These are phyloP conservation scores for Populus hybrid DNA, from an alignment of 441 rosid genomes.

Conservation along the genomic window DNA sequence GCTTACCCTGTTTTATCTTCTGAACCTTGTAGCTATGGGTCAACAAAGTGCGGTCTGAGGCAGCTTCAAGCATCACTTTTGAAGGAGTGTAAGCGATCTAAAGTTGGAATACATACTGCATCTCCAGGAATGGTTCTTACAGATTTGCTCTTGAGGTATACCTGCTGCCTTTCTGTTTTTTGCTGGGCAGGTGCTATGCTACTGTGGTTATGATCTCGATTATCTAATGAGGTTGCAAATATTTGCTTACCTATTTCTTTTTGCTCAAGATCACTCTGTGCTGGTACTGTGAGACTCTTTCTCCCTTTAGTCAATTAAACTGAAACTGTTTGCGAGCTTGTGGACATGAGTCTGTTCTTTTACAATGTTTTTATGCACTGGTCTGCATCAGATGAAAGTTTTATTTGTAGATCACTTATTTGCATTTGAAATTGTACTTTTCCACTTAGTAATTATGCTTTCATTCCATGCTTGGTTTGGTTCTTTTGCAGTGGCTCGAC, in stretches of 20 bases:
- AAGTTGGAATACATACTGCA: slow-evolving; percentile 85
- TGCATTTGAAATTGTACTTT: background rate
- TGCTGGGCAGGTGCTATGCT: background rate
- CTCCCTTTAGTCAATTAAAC: background rate
- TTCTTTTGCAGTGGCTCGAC: slow-evolving; percentile 67
- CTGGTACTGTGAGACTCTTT: background rate
- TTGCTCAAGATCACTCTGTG: background rate
- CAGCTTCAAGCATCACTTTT: slow-evolving; percentile 79
- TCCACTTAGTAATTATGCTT: background rate
- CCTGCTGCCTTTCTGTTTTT: slow-evolving; percentile 1
- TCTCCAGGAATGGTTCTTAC: slow-evolving; percentile 98
- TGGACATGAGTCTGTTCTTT: background rate
- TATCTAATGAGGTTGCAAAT: background rate
- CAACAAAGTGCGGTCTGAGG: slow-evolving; percentile 92
- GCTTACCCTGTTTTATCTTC: slow-evolving; percentile 13
- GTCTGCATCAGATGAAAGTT: slow-evolving; percentile 3
- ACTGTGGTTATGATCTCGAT: background rate
- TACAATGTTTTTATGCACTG: background rate
- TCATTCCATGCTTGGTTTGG: background rate
- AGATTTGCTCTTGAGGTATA: slow-evolving; percentile 75
- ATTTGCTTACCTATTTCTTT: background rate
- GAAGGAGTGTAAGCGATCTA: slow-evolving; percentile 72
- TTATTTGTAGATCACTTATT: background rate
- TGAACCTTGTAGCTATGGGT: slow-evolving; percentile 59
- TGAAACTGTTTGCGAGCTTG: background rate